phyloP scores from a whole-genome alignment of 1,284 basidiomycete genomes.

The Earliella scabrosa region DNA sequence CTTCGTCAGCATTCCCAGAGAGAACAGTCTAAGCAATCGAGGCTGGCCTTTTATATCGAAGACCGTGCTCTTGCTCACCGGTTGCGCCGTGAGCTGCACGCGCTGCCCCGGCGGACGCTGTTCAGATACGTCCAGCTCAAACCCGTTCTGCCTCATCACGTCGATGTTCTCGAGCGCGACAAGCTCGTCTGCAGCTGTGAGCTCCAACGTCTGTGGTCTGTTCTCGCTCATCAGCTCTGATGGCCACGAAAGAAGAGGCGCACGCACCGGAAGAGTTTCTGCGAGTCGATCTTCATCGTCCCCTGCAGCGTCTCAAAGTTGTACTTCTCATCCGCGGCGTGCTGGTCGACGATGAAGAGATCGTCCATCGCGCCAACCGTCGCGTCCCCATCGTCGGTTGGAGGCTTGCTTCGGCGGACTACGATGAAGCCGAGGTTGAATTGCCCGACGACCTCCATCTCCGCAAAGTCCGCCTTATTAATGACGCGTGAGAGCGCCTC shows the following conservation, averaged over 20 bases:
- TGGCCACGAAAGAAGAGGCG: neutral
- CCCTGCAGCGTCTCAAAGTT: slow-evolving; percentile 95
- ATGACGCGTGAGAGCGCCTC: slow-evolving; percentile 86
- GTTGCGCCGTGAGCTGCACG: slow-evolving; percentile 81
- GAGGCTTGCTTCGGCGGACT: slow-evolving; percentile 66
- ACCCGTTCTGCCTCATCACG: slow-evolving; percentile 86
- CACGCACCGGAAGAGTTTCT: slow-evolving; percentile 79
- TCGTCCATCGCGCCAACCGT: slow-evolving; percentile 73
- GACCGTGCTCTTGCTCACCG: slow-evolving; percentile 86
- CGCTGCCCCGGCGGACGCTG: slow-evolving; percentile 54
- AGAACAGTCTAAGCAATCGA: no score
- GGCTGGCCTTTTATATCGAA: slow-evolving; percentile 76
- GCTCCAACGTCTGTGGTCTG: slow-evolving; percentile 87
- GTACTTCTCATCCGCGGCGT: slow-evolving; percentile 97
- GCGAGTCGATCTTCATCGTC: slow-evolving; percentile 87
- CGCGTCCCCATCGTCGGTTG: no score
- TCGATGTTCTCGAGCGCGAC: slow-evolving; percentile 87
- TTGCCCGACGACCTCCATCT: slow-evolving; percentile 91
- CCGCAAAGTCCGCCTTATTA: slow-evolving; percentile 83
- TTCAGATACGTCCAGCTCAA: slow-evolving; percentile 70
- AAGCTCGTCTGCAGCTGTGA: slow-evolving; percentile 92
- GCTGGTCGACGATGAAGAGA: slow-evolving; percentile 93
- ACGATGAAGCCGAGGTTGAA: slow-evolving; percentile 98
- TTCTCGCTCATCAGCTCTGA: no score
- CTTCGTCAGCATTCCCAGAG: slow-evolving; percentile 8